Evolutionary conservation across 345 rosid species (phyloP).

Genomic region (Psidium friedrichsthalianum): DNA sequence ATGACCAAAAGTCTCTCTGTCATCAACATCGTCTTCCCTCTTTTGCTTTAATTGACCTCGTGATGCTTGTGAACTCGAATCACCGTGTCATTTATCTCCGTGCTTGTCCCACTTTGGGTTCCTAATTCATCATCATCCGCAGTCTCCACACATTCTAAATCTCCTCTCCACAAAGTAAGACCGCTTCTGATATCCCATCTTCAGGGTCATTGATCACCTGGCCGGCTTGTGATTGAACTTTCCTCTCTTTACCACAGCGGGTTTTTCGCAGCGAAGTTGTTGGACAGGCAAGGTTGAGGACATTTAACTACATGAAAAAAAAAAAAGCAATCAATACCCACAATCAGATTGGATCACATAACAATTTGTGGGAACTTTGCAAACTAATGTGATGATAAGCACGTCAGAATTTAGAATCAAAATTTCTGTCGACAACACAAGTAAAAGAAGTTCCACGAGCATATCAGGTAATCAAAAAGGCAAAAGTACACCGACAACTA

Average conservation of each 20-base stretch:
- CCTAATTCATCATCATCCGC: neutral
- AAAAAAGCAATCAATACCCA: neutral
- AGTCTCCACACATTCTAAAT: neutral
- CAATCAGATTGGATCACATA: neutral
- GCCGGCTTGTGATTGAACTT: neutral
- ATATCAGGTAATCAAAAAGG: neutral
- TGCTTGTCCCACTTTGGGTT: neutral
- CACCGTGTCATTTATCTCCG: neutral
- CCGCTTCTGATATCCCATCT: neutral
- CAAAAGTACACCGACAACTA: neutral
- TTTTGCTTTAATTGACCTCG: neutral
- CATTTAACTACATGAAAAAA: neutral
- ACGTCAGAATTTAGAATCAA: neutral
- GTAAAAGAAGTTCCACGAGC: neutral
- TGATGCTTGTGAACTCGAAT: neutral
- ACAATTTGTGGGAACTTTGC: neutral
- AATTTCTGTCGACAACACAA: neutral
- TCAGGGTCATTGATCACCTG: neutral
- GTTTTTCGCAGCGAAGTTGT: neutral
- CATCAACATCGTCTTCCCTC: neutral
- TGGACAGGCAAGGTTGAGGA: neutral
- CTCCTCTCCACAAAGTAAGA: neutral
- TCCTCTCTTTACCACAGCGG: neutral
- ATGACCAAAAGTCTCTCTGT: neutral
- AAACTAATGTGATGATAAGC: neutral